These are phyloP conservation scores for Astrothelium subdiscretum DNA, from an alignment of 495 filamentous ascomycete species.

Conservation along the genomic window DNA sequence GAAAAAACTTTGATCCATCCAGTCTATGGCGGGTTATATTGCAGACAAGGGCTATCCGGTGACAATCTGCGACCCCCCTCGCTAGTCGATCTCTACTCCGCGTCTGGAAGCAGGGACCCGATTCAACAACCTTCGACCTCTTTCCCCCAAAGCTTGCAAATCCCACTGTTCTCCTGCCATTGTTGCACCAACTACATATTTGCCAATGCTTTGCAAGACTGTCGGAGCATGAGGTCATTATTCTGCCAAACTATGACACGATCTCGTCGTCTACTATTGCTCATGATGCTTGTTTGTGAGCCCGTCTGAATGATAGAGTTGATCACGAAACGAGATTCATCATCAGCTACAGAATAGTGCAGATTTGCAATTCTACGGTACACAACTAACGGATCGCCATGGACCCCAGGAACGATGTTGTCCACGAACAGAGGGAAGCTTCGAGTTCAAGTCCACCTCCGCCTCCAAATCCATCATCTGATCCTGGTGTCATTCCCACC, in stretches of 20 bases:
- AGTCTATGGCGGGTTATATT: neutral
- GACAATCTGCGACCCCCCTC: neutral
- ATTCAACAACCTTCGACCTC: neutral
- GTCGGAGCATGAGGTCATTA: neutral
- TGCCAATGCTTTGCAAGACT: neutral
- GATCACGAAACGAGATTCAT: neutral
- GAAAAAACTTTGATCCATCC: neutral
- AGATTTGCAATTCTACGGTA: neutral
- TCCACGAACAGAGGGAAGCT: neutral
- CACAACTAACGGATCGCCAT: neutral
- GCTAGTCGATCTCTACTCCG: neutral
- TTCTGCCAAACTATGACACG: neutral
- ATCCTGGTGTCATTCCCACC: conserved; percentile 22
- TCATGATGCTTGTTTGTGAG: neutral
- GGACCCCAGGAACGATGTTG: neutral
- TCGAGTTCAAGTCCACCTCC: conserved; percentile 9
- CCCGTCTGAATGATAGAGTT: neutral
- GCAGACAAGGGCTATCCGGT: neutral
- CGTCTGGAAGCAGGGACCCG: neutral
- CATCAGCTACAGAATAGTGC: neutral
- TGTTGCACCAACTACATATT: neutral
- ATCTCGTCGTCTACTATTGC: neutral
- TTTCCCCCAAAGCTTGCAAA: neutral
- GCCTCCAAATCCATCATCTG: conserved; percentile 22
- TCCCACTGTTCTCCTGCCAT: neutral